Evolutionary conservation across 2,329 filamentous ascomycete genomes (phyloP), one percentile per base, ranked within the genome.

Genomic region (Fusarium mundagurra): DNA sequence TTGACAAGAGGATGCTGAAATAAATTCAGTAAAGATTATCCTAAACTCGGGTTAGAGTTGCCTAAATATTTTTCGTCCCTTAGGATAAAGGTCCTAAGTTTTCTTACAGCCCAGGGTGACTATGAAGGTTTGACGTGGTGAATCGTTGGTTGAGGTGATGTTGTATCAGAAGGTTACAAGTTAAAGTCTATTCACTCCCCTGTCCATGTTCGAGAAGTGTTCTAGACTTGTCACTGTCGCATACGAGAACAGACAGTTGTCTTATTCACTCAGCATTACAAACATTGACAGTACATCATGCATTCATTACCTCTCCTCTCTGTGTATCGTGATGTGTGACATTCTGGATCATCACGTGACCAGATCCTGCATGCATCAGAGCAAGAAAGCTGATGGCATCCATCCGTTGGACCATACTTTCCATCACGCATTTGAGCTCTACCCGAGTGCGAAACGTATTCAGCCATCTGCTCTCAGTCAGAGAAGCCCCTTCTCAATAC

Each of bases 381-480:
- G 39, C 39, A 22, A 41, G 39, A 20, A 18, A 44, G 43, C n/a
- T 27, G n/a, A 9, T 27, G 16, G 7, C 8, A 24, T 18, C 17
- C 17, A 9, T 45, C 17, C 5, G 13, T 45, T 8, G n/a, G 3
- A 13, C 7, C 43, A 0, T 20, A 20, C 17, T 27, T 24, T 18
- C 10, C 16, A 13, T 20, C 0, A 20, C 11, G 43, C 5, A 27
- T 27, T 27, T 17, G 2, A 2, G n/a, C 24, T 45, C 8, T 0
- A 45, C 17, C 24, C 8, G 4, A 10, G 43, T 27, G 44, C 17
- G 24, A 14, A 27, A 20, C 5, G 3, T 27, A 10, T 14, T 45
- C 17, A 14, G 44, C 12, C 24, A 45, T 45, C 24, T 45, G 12
- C 18, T 20, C 24, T 20, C 17, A 45, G 24, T 27, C 44, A 7